A percentile compares a stretch with the other conserved stretches of the same genome.
These are phyloP conservation scores for Cercospora berteroae DNA, from an alignment of 2,329 filamentous ascomycete species.

Conservation along the genomic window DNA sequence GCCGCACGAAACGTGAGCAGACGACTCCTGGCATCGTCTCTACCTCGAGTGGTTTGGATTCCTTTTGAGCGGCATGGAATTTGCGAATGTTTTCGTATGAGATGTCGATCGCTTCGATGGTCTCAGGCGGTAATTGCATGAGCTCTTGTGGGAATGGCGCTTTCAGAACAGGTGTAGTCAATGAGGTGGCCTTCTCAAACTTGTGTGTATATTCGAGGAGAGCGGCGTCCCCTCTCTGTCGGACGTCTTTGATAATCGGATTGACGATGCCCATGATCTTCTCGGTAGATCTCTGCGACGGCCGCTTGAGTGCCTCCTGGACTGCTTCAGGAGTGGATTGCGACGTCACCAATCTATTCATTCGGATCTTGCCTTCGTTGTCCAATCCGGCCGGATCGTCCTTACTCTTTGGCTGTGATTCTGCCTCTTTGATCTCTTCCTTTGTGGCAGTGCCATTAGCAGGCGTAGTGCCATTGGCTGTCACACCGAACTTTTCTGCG, in stretches of 20 bases:
- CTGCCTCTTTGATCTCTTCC: conserved; percentile 51
- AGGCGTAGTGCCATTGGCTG: conserved; percentile 22
- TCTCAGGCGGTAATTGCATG: conserved; percentile 82
- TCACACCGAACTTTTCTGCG: conserved; percentile 76
- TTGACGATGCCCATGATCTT: conserved; percentile 86
- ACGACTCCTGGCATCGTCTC: conserved; percentile 98
- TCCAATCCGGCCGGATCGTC: conserved; percentile 51
- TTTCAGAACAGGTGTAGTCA: conserved; percentile 83
- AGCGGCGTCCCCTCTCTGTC: conserved; percentile 78
- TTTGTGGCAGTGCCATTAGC: conserved; percentile 28
- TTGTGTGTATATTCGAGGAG: conserved; percentile 94
- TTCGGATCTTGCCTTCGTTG: conserved; percentile 65
- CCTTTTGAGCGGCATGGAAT: conserved; percentile 84
- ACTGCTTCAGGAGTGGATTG: conserved; percentile 65
- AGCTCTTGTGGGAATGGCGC: conserved; percentile 82
- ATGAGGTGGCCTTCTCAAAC: conserved; percentile 91
- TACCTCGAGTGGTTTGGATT: conserved; percentile 75
- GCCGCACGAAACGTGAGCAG: conserved; percentile 86
- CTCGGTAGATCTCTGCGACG: conserved; percentile 92
- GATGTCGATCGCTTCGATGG: conserved; percentile 85
- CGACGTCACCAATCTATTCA: conserved; percentile 74
- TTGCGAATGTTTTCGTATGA: conserved; percentile 92
- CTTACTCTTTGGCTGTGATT: conserved; percentile 53
- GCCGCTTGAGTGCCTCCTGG: conserved; percentile 73
- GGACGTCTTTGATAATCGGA: conserved; percentile 88